Conservation (phyloP, 345 rosid genomes). For the Zanthoxylum bungeanum region DNA sequence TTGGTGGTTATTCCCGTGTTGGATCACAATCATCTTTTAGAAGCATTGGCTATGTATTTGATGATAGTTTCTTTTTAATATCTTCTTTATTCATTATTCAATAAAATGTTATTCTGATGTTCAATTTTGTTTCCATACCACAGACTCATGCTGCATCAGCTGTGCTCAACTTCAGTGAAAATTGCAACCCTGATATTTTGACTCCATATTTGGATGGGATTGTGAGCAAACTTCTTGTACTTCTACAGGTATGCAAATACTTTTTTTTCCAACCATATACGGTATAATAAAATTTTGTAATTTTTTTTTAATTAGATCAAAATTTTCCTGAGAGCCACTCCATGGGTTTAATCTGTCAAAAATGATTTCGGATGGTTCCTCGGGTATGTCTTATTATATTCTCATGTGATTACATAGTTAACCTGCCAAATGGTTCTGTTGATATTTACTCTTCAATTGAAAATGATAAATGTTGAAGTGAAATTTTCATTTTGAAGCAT, state of each 20-base stretch:
- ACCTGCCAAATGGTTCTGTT: not conserved
- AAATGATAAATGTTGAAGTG: not conserved
- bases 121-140: not conserved
- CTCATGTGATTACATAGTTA: not conserved
- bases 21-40: not conserved
- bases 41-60: conserved; percentile 11
- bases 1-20: too few relatives aligned
- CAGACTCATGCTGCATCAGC: conserved; percentile 84
- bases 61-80: not conserved
- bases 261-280: not conserved
- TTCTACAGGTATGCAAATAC: conserved; percentile 48
- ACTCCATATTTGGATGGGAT: conserved; percentile 65
- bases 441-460: not conserved
- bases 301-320: not conserved
- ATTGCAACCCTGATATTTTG: conserved; percentile 64
- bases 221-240: conserved; percentile 71
- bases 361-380: not conserved
- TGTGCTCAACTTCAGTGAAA: conserved; percentile 73
- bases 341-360: not conserved
- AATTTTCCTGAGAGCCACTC: not conserved
- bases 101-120: not conserved
- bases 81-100: not conserved
- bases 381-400: not conserved
- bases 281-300: not conserved
- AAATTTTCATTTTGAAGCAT: not conserved